Percentiles rank a stretch among this genome's conserved stretches.
These are phyloP conservation scores for Brasenia schreberi DNA, from an alignment of 164 flowering plant genomes.

Conservation along the genomic window DNA sequence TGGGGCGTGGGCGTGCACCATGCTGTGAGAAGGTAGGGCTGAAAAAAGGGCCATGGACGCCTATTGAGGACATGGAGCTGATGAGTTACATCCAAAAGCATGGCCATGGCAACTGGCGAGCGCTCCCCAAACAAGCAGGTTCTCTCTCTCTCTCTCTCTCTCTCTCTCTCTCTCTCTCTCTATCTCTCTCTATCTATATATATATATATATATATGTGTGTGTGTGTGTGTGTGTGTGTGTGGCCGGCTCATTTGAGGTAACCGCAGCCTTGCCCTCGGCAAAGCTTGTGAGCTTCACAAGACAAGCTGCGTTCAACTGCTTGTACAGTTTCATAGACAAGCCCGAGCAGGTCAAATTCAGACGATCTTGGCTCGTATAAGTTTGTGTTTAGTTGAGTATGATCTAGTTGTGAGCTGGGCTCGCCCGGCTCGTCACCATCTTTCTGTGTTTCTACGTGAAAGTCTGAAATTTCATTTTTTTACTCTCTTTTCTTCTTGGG, in stretches of 20 bases:
- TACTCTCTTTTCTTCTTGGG: no score
- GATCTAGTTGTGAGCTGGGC: no score
- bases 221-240: no score
- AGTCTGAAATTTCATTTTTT: no score
- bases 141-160: constrained; percentile 6
- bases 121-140: constrained; percentile 75
- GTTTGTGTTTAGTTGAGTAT: no score
- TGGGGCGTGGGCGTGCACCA: constrained; percentile 41
- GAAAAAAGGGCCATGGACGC: constrained; percentile 79
- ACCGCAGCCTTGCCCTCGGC: background rate
- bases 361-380: no score
- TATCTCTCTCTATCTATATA: constrained; percentile 5
- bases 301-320: background rate
- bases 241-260: background rate
- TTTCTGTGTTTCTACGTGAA: no score
- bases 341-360: background rate
- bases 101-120: constrained; percentile 75
- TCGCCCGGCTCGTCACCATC: no score
- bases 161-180: constrained; percentile 9
- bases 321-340: background rate
- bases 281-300: background rate
- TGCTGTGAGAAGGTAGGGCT: constrained; percentile 62
- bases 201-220: background rate
- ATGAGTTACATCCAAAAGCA: constrained; percentile 42
- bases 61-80: constrained; percentile 53